Evolutionary conservation across 352 stramenopile species (phyloP), one percentile per base, ranked within the genome.

Genomic region (Phytophthora pisi): DNA sequence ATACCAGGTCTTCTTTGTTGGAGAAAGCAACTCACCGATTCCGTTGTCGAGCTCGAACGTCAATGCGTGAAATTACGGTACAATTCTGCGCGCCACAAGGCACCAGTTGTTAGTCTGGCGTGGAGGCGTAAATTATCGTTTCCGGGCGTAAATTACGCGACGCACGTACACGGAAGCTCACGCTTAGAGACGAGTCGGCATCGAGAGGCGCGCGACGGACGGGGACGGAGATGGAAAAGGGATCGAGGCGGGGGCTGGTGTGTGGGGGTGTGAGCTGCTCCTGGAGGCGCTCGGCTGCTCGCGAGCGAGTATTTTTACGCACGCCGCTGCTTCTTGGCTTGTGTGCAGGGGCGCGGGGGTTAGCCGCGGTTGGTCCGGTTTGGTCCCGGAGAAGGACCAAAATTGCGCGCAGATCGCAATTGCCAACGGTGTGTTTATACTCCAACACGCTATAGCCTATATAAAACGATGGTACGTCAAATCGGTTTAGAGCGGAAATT

Each of bases 241-340:
- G 54, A 43, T 45, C 31, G 36, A 56, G 52, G n/a, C 5, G 15
- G 15, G 26, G 20, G 7, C 1, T 9, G 49, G 24, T 31, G 50
- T 7, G 40, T 5, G 36, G 36, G 42, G 36, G 45, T 18, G 52
- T 26, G 20, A 40, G 34, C 9, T 15, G 31, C 31, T 38, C 30
- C 9, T 34, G 5, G 31, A 15, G 34, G 34, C 34, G 34, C 34
- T 40, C 34, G 26, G 36, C 28, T 38, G 46, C 28, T 45, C 13
- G 47, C 56, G 45, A 55, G 38, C 56, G 46, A 60, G 63, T 75
- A 68, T 69, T 75, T 74, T 64, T 71, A 63, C 57, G 53, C 57
- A 57, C 60, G 20, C 28, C 49, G 57, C 66, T 42, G 50, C 62
- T 66, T 67, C 55, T 70, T 66, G 61, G 45, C 57, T 72, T 66